Percentiles rank a stretch among this genome's conserved stretches.
Conservation (phyloP, 495 filamentous ascomycete genomes). For the Penicillium coprophilum region DNA sequence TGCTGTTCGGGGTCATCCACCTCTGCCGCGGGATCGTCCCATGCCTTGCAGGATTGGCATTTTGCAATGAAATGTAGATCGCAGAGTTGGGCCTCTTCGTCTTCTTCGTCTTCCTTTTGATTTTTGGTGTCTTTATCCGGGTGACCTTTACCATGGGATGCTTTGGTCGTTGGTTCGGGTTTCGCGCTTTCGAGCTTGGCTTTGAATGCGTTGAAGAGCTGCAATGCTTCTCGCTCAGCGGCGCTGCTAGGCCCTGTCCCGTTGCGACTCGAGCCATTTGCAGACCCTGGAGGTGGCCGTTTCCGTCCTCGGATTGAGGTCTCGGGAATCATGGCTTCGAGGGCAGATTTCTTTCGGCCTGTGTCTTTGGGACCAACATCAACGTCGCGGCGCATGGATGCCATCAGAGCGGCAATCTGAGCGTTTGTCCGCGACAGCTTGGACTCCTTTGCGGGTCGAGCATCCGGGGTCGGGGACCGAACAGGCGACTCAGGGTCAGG, state of each 20-base stretch:
- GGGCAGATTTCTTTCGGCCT: constrained; percentile 61
- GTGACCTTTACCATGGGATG: constrained; percentile 29
- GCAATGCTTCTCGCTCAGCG: constrained; percentile 63
- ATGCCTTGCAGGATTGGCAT: constrained; percentile 84
- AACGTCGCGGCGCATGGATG: constrained; percentile 83
- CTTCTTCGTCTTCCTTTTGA: constrained; percentile 44
- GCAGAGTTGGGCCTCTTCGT: constrained; percentile 71
- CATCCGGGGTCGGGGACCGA: constrained; percentile 50
- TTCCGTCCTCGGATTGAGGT: constrained; percentile 79
- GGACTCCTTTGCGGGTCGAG: constrained; percentile 54
- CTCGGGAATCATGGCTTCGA: constrained; percentile 80
- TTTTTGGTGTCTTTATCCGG: constrained; percentile 34
- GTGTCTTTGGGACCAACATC: constrained; percentile 55
- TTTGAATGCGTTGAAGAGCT: constrained; percentile 73
- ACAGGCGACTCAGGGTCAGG: constrained; percentile 49
- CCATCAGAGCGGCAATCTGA: constrained; percentile 86
- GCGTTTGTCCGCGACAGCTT: constrained; percentile 77
- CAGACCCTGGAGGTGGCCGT: constrained; percentile 57
- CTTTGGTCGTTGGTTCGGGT: constrained; percentile 28
- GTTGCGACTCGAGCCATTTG: constrained; percentile 32
- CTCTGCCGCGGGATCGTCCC: constrained; percentile 48
- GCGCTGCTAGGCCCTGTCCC: constrained; percentile 28
- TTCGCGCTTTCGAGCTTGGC: constrained; percentile 68
- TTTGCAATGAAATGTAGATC: constrained; percentile 91
- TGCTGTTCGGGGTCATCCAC: constrained; percentile 54